Base-by-base conservation (phyloP, 441 rosid species). In the Adansonia rubrostipa region DNA sequence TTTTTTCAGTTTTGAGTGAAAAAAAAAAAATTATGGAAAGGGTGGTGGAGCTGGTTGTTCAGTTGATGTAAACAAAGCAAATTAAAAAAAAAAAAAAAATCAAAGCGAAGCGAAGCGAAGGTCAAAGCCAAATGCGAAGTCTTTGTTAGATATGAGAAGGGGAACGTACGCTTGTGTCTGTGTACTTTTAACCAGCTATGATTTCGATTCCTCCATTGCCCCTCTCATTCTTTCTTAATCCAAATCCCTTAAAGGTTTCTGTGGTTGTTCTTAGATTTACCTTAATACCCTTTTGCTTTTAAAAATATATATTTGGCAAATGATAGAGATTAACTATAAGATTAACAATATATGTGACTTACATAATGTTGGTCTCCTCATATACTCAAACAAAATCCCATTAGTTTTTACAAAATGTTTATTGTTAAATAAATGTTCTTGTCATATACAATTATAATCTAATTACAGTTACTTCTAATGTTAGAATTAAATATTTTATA, bases 201-300 rank as follows among this genome's bases (percentile, higher is more conserved):
- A 50, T 80, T 63, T 2, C 5, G 40, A 47, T 81, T 66, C 74
- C 84, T 28, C 8, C 48, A 33, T 73, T 81, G 80, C 84, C 84
- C 84, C 74, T 53, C 20, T 19, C 51, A n/a, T 45, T 9, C 9
- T 50, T 71, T 9, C 13, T 45, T 56, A 71, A 19, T 50, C 64
- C 10, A 22, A 60, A 4, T 64, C 24, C 3, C 5, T n/a, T 53
- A 0, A 1, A 50, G 77, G 70, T 71, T 24, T 78, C 22, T 24
- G 71, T 50, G 1, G 17, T 9, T 4, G 3, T 28, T 48, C 15
- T 2, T 14, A 19, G 1, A 20, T 79, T 82, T 73, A 77, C 85
- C 40, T 65, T 73, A 51, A 5, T 67, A 40, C 67, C 82, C 80
- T 50, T 28, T 22, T 17, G 10, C 28, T 20, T 58, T 24, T 24